A percentile compares a stretch with the other conserved stretches of the same genome.
Evolutionary conservation across 1,284 basidiomycete genomes (phyloP).

Genomic region (Volvariella surrecta): DNA sequence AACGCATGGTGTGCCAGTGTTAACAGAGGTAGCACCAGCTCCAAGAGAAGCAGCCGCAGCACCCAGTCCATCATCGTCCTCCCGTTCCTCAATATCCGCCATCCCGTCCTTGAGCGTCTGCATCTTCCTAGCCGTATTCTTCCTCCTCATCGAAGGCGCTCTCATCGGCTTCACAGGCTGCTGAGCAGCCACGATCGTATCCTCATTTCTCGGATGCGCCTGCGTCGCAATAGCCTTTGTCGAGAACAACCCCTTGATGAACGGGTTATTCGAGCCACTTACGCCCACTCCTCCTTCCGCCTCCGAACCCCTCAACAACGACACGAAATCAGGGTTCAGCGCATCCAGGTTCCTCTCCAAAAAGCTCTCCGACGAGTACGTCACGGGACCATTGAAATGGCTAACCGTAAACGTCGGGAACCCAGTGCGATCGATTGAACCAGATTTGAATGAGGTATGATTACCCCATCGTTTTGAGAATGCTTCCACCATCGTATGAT

Average conservation of each 20-base stretch:
- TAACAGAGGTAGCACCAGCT: slow-evolving; percentile 11
- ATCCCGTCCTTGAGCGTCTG: slow-evolving; percentile 44
- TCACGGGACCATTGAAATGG: slow-evolving; percentile 88
- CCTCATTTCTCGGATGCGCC: slow-evolving; percentile 85
- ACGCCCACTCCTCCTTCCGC: slow-evolving; percentile 18
- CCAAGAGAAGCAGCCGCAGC: slow-evolving; percentile 38
- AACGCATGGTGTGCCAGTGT: slow-evolving; percentile 52
- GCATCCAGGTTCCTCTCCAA: slow-evolving; percentile 86
- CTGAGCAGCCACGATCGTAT: slow-evolving; percentile 90
- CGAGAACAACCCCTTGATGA: slow-evolving; percentile 87
- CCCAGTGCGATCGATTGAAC: slow-evolving; percentile 69
- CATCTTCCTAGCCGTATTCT: slow-evolving; percentile 60
- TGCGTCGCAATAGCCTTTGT: slow-evolving; percentile 85
- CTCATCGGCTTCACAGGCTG: slow-evolving; percentile 92
- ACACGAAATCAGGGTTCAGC: slow-evolving; percentile 90
- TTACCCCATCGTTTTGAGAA: slow-evolving; percentile 93
- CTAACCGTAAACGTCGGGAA: slow-evolving; percentile 86
- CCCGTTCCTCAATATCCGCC: slow-evolving; percentile 18
- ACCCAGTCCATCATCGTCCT: slow-evolving; percentile 41
- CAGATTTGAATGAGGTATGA: slow-evolving; percentile 84
- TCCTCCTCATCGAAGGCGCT: slow-evolving; percentile 80
- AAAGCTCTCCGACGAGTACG: slow-evolving; percentile 87
- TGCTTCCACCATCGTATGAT: slow-evolving; percentile 91
- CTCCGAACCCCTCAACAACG: slow-evolving; percentile 69
- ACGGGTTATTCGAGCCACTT: slow-evolving; percentile 78